Evolutionary conservation across 1,139 yeast genomes (phyloP).

Genomic region (Geotrichum bryndzae): DNA sequence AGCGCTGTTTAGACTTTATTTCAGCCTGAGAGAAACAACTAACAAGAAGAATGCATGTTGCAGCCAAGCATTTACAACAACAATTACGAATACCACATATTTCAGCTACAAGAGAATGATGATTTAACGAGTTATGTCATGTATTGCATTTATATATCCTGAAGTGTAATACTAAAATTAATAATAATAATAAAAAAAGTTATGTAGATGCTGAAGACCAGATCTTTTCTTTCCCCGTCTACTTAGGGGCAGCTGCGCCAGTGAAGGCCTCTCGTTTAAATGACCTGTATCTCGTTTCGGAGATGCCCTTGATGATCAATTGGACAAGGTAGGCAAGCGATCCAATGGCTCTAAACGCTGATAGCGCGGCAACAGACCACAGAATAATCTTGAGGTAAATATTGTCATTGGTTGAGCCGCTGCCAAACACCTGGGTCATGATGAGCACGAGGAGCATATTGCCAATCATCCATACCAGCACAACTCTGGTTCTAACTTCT

Average conservation of each 20-base stretch:
- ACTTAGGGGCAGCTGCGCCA: constrained; percentile 16
- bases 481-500: constrained; percentile 89
- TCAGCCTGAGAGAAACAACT: neutral
- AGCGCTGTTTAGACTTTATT: constrained; percentile 24
- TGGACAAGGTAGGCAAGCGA: constrained; percentile 60
- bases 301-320: constrained; percentile 34
- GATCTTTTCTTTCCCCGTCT: neutral
- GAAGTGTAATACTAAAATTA: neutral
- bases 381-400: constrained; percentile 74
- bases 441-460: constrained; percentile 79
- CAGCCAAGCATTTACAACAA: too few species aligned
- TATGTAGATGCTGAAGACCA: neutral
- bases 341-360: constrained; percentile 74
- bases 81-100: neutral
- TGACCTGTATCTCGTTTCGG: constrained; percentile 28
- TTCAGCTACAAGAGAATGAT: neutral
- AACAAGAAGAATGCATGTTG: neutral
- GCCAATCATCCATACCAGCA: constrained; percentile 81
- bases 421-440: constrained; percentile 73
- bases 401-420: constrained; percentile 60
- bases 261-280: constrained; percentile 24
- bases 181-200: neutral
- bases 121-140: neutral
- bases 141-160: neutral
- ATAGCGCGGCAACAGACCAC: constrained; percentile 85